Evolutionary conservation across 2,329 filamentous ascomycete genomes (phyloP).

Genomic region (Cladosporium sp.): DNA sequence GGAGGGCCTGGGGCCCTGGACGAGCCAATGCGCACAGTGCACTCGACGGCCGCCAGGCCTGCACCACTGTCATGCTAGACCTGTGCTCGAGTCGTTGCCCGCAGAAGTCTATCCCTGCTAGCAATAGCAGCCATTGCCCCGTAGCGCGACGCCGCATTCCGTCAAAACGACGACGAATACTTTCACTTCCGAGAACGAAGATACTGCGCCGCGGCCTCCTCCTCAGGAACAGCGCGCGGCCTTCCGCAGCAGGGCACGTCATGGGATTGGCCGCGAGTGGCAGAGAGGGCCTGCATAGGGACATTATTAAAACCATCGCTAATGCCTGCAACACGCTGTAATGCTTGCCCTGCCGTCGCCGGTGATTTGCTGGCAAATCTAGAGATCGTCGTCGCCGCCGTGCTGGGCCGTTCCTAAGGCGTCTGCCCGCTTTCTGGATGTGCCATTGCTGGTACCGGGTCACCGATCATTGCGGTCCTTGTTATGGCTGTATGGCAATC

Average conservation of each 20-base stretch:
- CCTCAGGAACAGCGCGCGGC: not conserved
- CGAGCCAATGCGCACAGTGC: conserved; percentile 9
- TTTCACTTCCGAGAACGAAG: conserved; percentile 1
- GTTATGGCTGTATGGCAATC: too few relatives aligned
- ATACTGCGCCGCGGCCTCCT: not conserved
- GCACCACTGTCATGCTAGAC: conserved; percentile 10
- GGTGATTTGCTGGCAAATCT: not conserved
- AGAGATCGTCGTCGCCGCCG: not conserved
- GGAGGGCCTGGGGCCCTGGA: conserved; percentile 12
- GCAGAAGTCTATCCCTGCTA: conserved; percentile 7
- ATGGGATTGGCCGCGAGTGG: not conserved
- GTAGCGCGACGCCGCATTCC: not conserved
- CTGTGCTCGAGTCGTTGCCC: conserved; percentile 6
- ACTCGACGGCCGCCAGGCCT: not conserved
- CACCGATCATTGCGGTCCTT: too few relatives aligned
- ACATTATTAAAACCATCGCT: too few relatives aligned
- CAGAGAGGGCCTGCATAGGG: not conserved
- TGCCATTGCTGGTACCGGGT: too few relatives aligned
- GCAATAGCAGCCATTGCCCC: not conserved
- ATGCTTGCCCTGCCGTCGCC: not conserved
- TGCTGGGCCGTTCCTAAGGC: not conserved
- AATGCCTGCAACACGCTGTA: too few relatives aligned
- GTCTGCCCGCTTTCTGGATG: not conserved
- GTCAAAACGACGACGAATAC: conserved; percentile 6
- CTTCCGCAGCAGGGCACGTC: not conserved